Evolutionary conservation across 2,329 filamentous ascomycete species (phyloP).

Genomic region (Aspergillus bombycis): DNA sequence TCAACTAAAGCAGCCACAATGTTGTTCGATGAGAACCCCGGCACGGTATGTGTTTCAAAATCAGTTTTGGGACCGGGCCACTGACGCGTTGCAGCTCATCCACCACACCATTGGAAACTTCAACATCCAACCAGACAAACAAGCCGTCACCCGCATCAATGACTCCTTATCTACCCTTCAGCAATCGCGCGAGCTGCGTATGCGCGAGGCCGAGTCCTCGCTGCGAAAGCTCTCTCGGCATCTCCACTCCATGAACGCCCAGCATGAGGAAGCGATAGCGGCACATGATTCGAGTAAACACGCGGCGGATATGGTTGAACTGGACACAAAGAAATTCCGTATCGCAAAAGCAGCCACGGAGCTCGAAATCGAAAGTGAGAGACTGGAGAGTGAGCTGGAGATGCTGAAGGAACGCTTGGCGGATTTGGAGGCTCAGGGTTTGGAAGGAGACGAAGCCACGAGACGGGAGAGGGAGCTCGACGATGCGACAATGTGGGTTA

Average conservation of each 20-base stretch:
- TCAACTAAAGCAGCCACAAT: constrained; percentile 58
- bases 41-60: constrained; percentile 62
- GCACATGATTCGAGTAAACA: constrained; percentile 78
- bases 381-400: constrained; percentile 77
- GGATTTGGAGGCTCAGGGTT: constrained; percentile 82
- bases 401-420: constrained; percentile 74
- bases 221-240: constrained; percentile 75
- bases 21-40: constrained; percentile 92
- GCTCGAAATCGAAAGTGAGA: constrained; percentile 90
- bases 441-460: constrained; percentile 68
- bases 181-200: constrained; percentile 77
- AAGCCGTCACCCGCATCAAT: constrained; percentile 78
- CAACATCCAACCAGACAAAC: constrained; percentile 87
- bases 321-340: constrained; percentile 93
- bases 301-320: constrained; percentile 78
- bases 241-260: constrained; percentile 72
- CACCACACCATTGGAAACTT: constrained; percentile 91
- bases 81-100: constrained; percentile 67
- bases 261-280: constrained; percentile 75
- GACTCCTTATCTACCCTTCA: constrained; percentile 83
- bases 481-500: constrained; percentile 51
- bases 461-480: constrained; percentile 56
- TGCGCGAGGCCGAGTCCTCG: constrained; percentile 68
- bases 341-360: constrained; percentile 90
- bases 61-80: not conserved